Evolutionary conservation across 495 filamentous ascomycete genomes (phyloP).

Genomic region (Aspergillus carlsbadensis): DNA sequence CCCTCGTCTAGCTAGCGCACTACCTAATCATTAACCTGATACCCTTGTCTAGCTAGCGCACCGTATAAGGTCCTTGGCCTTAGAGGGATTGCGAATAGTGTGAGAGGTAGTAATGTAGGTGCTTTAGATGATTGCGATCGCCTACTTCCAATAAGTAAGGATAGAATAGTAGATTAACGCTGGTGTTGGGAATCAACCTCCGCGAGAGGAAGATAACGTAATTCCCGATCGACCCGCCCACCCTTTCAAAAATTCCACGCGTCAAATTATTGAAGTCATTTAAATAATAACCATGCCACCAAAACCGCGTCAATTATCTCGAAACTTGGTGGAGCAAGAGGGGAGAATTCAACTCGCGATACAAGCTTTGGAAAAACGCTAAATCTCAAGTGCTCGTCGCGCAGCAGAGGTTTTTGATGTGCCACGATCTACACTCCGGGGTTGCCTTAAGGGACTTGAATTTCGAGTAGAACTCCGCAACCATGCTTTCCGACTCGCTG

Average conservation of each 20-base stretch:
- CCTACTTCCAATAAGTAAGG: no score
- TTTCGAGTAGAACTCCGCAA: slow-evolving; percentile 6
- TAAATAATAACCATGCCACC: slow-evolving; percentile 14
- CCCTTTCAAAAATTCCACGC: not conserved
- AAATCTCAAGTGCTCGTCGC: slow-evolving; percentile 4
- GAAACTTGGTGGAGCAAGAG: slow-evolving; percentile 13
- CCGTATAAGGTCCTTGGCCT: no score
- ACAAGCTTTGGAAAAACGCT: slow-evolving; percentile 8
- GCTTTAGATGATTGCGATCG: no score
- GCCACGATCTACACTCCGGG: slow-evolving; percentile 17
- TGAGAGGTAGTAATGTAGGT: no score
- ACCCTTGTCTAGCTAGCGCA: no score
- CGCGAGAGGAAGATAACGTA: no score
- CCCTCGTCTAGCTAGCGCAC: no score
- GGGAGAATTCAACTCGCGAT: no score
- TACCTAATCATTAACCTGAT: no score
- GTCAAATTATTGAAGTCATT: not conserved
- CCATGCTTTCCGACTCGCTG: slow-evolving; percentile 26
- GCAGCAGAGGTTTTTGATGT: slow-evolving; percentile 11
- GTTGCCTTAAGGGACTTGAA: slow-evolving; percentile 11
- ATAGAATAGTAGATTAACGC: no score
- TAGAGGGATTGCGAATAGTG: no score
- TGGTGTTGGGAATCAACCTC: no score
- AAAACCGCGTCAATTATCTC: slow-evolving; percentile 3
- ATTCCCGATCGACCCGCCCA: not conserved